phyloP scores from a whole-genome alignment of 495 filamentous ascomycete species.

The Extremus antarcticus region DNA sequence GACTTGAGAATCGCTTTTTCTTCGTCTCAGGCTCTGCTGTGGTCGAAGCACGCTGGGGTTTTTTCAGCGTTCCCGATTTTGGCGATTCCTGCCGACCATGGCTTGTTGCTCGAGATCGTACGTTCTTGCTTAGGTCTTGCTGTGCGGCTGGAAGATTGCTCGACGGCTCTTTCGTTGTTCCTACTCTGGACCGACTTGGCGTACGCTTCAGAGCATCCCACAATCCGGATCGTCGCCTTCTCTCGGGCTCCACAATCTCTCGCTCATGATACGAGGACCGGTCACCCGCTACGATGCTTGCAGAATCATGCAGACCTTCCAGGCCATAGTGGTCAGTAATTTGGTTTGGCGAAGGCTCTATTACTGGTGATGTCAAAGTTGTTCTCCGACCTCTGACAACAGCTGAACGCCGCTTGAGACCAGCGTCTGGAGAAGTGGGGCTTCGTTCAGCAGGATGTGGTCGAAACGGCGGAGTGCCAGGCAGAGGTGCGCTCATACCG shows the following conservation, averaged over 20 bases:
- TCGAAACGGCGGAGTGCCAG: not conserved
- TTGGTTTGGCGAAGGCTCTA: not conserved
- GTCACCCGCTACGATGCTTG: not conserved
- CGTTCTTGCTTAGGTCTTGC: not conserved
- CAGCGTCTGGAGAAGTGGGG: not conserved
- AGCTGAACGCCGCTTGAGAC: not conserved
- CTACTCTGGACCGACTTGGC: slow-evolving; percentile 4
- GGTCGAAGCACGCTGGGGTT: slow-evolving; percentile 7
- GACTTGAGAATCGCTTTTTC: slow-evolving; percentile 40
- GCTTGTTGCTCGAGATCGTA: not conserved
- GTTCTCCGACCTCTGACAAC: not conserved
- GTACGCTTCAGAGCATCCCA: slow-evolving; percentile 14
- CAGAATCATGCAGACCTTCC: not conserved
- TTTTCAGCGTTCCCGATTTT: slow-evolving; percentile 1
- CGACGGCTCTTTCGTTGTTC: not conserved
- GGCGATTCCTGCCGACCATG: not conserved
- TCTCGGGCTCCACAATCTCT: not conserved
- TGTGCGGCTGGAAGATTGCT: not conserved
- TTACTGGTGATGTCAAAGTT: not conserved
- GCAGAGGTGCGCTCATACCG: not conserved
- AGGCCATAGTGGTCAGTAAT: slow-evolving; percentile 6
- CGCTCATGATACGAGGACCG: not conserved
- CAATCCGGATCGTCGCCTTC: slow-evolving; percentile 12
- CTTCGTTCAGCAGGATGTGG: not conserved
- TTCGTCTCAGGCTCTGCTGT: slow-evolving; percentile 20